Conservation (phyloP, 2,329 filamentous ascomycete genomes). For the Davidsoniella australis region DNA sequence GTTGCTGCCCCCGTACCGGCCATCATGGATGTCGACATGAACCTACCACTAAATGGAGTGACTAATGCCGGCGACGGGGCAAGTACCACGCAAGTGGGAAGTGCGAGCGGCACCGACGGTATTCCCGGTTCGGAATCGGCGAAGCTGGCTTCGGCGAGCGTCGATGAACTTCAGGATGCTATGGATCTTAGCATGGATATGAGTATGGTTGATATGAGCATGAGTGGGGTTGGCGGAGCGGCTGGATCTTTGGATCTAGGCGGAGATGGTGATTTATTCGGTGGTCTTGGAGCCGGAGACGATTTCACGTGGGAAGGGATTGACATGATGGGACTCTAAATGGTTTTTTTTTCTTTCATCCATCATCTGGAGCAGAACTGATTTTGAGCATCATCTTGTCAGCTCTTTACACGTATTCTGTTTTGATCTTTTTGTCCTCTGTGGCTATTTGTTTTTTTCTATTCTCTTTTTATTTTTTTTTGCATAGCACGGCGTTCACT, state of each 20-base stretch:
- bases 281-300: conserved; percentile 8
- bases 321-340: conserved; percentile 8
- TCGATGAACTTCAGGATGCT: conserved; percentile 17
- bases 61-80: conserved; percentile 15
- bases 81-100: not conserved
- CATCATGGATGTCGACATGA: conserved; percentile 26
- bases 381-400: not conserved
- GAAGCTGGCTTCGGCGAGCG: conserved; percentile 21
- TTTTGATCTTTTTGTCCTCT: not conserved
- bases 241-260: conserved; percentile 2
- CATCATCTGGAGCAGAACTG: not conserved
- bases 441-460: not conserved
- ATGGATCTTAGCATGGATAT: conserved; percentile 8
- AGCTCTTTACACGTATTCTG: not conserved
- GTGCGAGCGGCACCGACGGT: conserved; percentile 23
- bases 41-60: conserved; percentile 24
- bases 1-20: conserved; percentile 23
- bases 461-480: not conserved
- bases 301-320: conserved; percentile 11
- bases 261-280: conserved; percentile 10
- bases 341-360: not conserved
- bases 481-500: not conserved
- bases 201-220: conserved; percentile 9
- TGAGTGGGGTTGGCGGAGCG: not conserved
- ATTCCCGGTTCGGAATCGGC: conserved; percentile 19